A percentile compares a stretch with the other conserved stretches of the same genome.
Conservation (phyloP, 257 asterid species). For the Leonotis leonurus region DNA sequence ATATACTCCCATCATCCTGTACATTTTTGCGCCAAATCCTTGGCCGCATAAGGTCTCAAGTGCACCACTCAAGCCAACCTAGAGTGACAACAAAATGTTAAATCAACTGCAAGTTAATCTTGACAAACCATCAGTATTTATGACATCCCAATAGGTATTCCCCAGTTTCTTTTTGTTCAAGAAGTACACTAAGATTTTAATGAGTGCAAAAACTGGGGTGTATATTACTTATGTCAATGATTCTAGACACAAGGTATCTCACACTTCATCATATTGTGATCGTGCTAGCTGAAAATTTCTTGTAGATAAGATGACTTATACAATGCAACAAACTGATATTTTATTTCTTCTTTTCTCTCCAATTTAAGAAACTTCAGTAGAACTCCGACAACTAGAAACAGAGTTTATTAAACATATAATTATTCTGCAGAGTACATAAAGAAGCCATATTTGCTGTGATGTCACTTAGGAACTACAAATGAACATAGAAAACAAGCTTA, state of each 20-base stretch:
- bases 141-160: no score
- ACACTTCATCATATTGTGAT: neutral
- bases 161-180: neutral
- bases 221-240: neutral
- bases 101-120: neutral
- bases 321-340: neutral
- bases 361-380: neutral
- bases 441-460: neutral
- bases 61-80: slow-evolving; percentile 81
- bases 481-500: no score
- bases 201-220: neutral
- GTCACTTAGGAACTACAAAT: no score
- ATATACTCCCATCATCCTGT: slow-evolving; percentile 52
- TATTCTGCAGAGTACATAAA: neutral
- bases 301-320: neutral
- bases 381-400: neutral
- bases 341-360: neutral
- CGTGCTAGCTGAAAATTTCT: neutral
- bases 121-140: neutral
- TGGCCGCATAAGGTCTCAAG: slow-evolving; percentile 86
- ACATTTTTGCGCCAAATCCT: slow-evolving; percentile 60
- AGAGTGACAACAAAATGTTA: neutral
- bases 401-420: neutral
- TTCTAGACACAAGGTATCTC: neutral
- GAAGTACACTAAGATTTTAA: neutral